Evolutionary conservation across 2,329 filamentous ascomycete genomes (phyloP), one percentile per base, ranked within the genome.

Genomic region (Xylariaceae sp.): DNA sequence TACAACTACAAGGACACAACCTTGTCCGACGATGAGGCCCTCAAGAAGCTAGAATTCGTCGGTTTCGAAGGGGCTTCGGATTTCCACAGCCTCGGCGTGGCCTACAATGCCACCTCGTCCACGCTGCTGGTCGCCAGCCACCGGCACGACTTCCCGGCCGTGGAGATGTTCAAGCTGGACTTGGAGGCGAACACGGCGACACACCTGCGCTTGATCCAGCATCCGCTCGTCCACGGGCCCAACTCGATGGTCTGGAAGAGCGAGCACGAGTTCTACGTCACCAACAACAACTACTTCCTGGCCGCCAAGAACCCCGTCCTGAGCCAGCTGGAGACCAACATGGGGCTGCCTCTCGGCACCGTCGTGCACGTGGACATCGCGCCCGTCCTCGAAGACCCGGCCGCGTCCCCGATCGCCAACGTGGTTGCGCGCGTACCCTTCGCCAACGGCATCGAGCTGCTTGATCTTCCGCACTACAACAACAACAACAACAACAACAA

Each of bases 121-220:
- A 62, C 58, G 1, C 50, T 70, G 0, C 63, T 65, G 19, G 59
- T 63, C 3, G 48, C 54, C 1, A 70, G 61, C 48, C 64, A 69
- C 34, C 58, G 59, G 12, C 48, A 52, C 3, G 56, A 55, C 8
- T 58, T 60, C 8, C 47, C 64, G 3, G 52, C 59, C 0, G 56
- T 69, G 21, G 67, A 69, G 30, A 28, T 62, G 17, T 69, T 70
- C 48, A 52, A 50, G 24, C 48, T 70, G 0, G 63, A 68, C 21
- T 14, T 62, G 1, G 47, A 36, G 9, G 43, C 47, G 1, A 42
- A 59, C 18, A 60, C 54, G 1, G 65, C 64, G 1, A 63, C 47
- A 4, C 60, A 68, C 38, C 27, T 57, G 2, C 57, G 55, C 26
- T 62, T 62, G 0, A 54, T 70, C 37, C 48, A 51, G 34, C 63